These are phyloP conservation scores for Pyropia haitanensis DNA, from an alignment of 23 red algal species.

Conservation along the genomic window DNA sequence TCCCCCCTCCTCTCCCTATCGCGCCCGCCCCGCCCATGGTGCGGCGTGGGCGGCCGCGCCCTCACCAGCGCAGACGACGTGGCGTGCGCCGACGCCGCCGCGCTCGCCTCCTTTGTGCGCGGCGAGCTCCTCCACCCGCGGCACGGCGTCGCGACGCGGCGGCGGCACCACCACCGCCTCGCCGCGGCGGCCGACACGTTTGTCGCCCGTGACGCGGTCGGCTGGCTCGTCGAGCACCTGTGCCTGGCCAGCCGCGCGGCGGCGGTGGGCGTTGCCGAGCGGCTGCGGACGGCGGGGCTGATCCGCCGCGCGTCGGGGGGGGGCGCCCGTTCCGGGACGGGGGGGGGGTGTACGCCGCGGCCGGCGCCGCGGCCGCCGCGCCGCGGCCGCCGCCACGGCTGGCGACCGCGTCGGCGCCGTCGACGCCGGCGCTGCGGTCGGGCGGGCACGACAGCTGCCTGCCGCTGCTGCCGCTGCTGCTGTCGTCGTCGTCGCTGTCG, in stretches of 20 bases:
- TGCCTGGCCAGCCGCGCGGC: slow-evolving; percentile 15
- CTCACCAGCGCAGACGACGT: slow-evolving; percentile 8
- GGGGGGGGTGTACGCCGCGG: no score
- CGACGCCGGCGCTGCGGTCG: no score
- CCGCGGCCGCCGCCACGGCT: no score
- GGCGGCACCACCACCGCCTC: slow-evolving; percentile 11
- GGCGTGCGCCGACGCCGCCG: slow-evolving; percentile 10
- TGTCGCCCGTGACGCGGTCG: slow-evolving; percentile 31
- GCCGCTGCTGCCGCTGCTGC: no score
- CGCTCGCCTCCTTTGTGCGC: slow-evolving; percentile 13
- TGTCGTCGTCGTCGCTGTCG: no score
- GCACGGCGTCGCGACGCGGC: slow-evolving; percentile 41
- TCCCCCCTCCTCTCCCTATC: no score
- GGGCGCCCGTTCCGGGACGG: no score
- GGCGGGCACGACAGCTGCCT: no score
- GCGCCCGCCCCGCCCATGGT: no score
- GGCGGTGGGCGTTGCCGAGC: slow-evolving; percentile 22
- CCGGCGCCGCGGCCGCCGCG: no score
- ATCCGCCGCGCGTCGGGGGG: slow-evolving; percentile 1
- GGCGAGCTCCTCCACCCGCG: slow-evolving; percentile 17
- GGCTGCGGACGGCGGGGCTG: slow-evolving; percentile 19
- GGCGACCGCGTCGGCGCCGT: no score
- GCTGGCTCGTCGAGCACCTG: slow-evolving; percentile 40
- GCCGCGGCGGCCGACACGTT: slow-evolving; percentile 7
- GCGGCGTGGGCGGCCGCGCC: no score